Evolutionary conservation across 2,329 filamentous ascomycete species (phyloP).

Genomic region (Leptographium lundbergii): DNA sequence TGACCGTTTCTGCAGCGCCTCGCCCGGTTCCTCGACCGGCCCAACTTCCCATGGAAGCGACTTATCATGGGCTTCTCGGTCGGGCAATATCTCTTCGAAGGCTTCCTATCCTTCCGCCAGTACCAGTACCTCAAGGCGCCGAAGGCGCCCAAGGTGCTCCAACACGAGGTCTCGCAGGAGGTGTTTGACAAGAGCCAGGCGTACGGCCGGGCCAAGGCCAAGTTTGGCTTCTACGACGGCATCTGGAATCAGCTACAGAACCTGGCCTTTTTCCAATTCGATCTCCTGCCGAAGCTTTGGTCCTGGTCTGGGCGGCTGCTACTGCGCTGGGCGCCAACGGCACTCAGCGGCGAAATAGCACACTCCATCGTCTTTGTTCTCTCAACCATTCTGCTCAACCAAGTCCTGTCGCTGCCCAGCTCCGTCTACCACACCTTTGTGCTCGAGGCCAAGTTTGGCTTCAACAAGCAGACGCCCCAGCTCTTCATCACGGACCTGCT

Average conservation of each 20-base stretch:
- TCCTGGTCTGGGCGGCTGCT: constrained; percentile 64
- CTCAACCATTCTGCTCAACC: constrained; percentile 70
- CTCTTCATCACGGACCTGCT: constrained; percentile 83
- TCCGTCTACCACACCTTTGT: constrained; percentile 92
- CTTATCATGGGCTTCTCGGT: constrained; percentile 90
- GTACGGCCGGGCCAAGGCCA: constrained; percentile 91
- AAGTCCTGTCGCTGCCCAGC: constrained; percentile 64
- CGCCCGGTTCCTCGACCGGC: constrained; percentile 76
- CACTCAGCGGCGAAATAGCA: constrained; percentile 83
- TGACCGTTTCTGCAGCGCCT: constrained; percentile 41
- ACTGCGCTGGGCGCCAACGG: constrained; percentile 57
- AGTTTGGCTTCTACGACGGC: constrained; percentile 70
- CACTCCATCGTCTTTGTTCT: constrained; percentile 91
- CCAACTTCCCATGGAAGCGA: constrained; percentile 93
- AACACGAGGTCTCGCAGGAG: constrained; percentile 76
- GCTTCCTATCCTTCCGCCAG: constrained; percentile 79
- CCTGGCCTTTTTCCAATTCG: constrained; percentile 76
- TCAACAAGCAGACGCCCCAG: constrained; percentile 93
- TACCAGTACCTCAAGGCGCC: constrained; percentile 74
- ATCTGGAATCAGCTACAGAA: constrained; percentile 83
- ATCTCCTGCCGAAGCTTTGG: constrained; percentile 88
- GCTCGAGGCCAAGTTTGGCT: constrained; percentile 91
- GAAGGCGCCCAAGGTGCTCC: constrained; percentile 72
- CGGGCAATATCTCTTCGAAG: constrained; percentile 81
- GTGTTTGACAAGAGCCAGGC: constrained; percentile 93